Evolutionary conservation across 2,329 filamentous ascomycete genomes (phyloP).

Genomic region (Hypoxylon sp.): DNA sequence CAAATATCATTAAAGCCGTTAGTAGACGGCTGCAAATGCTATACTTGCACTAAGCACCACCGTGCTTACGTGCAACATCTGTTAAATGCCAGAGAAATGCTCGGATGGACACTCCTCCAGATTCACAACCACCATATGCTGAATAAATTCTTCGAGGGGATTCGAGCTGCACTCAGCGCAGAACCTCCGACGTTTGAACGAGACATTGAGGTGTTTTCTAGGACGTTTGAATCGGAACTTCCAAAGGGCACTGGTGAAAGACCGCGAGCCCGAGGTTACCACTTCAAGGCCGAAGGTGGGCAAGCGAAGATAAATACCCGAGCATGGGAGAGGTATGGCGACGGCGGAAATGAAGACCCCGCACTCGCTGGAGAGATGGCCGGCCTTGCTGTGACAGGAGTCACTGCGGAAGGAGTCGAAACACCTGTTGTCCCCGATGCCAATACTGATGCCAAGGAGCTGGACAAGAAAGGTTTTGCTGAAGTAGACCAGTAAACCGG

Average conservation of each 20-base stretch:
- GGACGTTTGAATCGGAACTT: constrained; percentile 75
- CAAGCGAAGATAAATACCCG: constrained; percentile 76
- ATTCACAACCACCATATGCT: constrained; percentile 88
- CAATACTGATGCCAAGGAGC: constrained; percentile 57
- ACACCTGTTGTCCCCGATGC: constrained; percentile 63
- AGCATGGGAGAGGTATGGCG: constrained; percentile 71
- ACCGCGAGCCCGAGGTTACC: constrained; percentile 84
- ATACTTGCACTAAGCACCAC: constrained; percentile 86
- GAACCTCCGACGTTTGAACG: constrained; percentile 72
- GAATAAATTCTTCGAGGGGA: constrained; percentile 76
- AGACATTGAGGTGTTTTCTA: constrained; percentile 57
- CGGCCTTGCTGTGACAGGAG: constrained; percentile 52
- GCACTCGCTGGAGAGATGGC: constrained; percentile 62
- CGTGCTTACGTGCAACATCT: constrained; percentile 90
- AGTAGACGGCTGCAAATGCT: constrained; percentile 76
- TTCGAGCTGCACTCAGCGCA: constrained; percentile 73
- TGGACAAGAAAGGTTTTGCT: constrained; percentile 69
- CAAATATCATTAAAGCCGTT: constrained; percentile 74
- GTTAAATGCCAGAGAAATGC: constrained; percentile 92
- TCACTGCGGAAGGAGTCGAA: constrained; percentile 58
- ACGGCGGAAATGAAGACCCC: constrained; percentile 44
- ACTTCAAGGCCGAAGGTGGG: constrained; percentile 77
- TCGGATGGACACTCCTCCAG: constrained; percentile 92
- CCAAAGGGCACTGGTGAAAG: constrained; percentile 81
- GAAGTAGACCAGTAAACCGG: constrained; percentile 53